Base-by-base conservation (phyloP, 768 basidiomycete genomes). In the Phlebiopsis gigantea region DNA sequence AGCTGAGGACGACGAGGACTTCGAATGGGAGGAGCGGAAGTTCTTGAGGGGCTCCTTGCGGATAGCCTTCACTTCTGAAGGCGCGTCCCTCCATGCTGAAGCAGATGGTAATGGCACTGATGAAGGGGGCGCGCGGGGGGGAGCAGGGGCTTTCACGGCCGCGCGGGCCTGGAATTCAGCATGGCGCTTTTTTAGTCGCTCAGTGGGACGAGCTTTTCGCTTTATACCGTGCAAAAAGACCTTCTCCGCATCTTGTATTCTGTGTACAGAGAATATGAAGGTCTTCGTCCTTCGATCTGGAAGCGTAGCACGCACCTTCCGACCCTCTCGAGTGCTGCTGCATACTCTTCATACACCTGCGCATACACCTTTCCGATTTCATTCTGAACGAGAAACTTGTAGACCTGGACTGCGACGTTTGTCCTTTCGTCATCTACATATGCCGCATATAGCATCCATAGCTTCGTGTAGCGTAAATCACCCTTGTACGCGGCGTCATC, bases 301-400 rank as follows among this genome's bases (percentile, higher is more conserved):
- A 62, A 5, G 19, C 30, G 29, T 24, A 39, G 19, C 17, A 80
- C 85, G 68, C 73, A 96, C 96, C 83, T 81, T 63, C 88, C 87
- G 42, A 79, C 79, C 45, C 77, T 73, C 72, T 98, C 94, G 54
- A 96, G 75, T 2, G 85, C 76, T 34, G 77, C 72, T 1, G 96
- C 93, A 70, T 93, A 98, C 63, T 96, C 93, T 69, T 96, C 93
- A 65, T 97, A 99, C 46, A 97, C 73, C 45, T 87, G 73, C 1
- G 90, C 80, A 72, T 91, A 98, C 30, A 85, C 80, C 31, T 79
- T 79, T 28, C 81, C 83, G 41, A 84, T 74, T 26, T 77, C 76
- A 39, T 76, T 76, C 6, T 75, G 71, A 24, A 82, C 70, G 24
- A 85, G 64, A 66, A 79, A 82, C 10, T 74, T 67, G 68, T 77